Evolutionary conservation across 192 early-diverging fungal species (phyloP).

Genomic region (Blastocladiella britannica): DNA sequence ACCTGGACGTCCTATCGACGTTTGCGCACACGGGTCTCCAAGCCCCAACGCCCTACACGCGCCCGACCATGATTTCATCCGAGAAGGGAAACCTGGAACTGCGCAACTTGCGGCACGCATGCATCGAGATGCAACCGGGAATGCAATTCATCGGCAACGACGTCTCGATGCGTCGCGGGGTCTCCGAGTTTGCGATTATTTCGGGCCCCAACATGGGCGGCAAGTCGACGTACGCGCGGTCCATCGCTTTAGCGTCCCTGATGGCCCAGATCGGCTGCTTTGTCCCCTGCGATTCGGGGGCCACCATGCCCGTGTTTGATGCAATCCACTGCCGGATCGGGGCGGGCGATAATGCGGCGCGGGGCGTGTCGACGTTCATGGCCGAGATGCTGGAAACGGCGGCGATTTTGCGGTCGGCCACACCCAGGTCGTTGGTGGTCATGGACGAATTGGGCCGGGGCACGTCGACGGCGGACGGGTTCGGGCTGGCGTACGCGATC

Average conservation of each 20-base stretch:
- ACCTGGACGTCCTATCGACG: constrained; percentile 70
- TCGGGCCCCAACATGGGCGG: constrained; percentile 98
- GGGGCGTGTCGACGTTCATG: constrained; percentile 93
- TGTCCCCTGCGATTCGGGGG: constrained; percentile 59
- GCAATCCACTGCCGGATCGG: constrained; percentile 80
- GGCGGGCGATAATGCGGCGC: constrained; percentile 78
- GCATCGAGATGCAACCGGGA: constrained; percentile 76
- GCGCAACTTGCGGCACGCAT: constrained; percentile 64
- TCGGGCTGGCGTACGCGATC: constrained; percentile 94
- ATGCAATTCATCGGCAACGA: constrained; percentile 90
- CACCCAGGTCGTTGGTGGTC: constrained; percentile 63
- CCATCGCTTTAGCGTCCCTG: constrained; percentile 77
- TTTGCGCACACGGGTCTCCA: constrained; percentile 68
- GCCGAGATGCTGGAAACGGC: constrained; percentile 86
- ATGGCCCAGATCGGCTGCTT: constrained; percentile 92
- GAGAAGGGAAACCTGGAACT: constrained; percentile 46
- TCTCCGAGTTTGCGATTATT: constrained; percentile 65
- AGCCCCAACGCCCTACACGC: constrained; percentile 65
- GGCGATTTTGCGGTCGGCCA: constrained; percentile 71
- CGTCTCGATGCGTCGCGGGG: constrained; percentile 47
- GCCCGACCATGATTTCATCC: constrained; percentile 42
- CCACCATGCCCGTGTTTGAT: constrained; percentile 56
- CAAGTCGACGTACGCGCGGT: constrained; percentile 90
- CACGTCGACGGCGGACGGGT: constrained; percentile 95
- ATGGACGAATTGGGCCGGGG: constrained; percentile 92